These are phyloP conservation scores for Chionographis japonica DNA, from an alignment of 106 monocot genomes.

Conservation along the genomic window DNA sequence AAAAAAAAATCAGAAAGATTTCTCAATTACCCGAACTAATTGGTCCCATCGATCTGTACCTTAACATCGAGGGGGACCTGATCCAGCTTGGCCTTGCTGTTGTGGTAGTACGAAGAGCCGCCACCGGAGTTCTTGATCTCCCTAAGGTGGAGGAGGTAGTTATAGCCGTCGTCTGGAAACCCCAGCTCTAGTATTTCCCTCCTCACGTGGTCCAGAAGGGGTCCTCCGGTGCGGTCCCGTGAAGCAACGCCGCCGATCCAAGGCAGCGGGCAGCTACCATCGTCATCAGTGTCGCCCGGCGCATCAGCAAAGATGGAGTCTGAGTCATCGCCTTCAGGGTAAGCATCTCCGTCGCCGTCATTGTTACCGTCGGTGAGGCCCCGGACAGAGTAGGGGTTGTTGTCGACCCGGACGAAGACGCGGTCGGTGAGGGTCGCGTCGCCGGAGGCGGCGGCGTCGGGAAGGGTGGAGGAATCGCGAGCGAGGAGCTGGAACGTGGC, in stretches of 20 bases:
- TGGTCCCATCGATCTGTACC: constrained; percentile 13
- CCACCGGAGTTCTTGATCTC: constrained; percentile 68
- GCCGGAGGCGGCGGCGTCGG: not conserved
- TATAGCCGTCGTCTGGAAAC: constrained; percentile 90
- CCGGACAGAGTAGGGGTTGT: constrained; percentile 42
- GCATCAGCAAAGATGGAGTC: constrained; percentile 73
- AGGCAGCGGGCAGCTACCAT: not conserved
- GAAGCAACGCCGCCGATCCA: not conserved
- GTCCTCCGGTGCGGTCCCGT: not conserved
- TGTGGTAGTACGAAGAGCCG: constrained; percentile 52
- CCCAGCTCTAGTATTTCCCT: constrained; percentile 83
- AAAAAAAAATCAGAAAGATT: not conserved
- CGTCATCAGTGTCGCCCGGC: constrained; percentile 28
- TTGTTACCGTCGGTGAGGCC: constrained; percentile 23
- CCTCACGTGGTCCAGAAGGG: constrained; percentile 62
- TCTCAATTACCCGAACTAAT: not conserved
- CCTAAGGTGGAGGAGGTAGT: constrained; percentile 80
- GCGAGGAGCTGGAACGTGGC: constrained; percentile 80
- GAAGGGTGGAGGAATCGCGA: constrained; percentile 34
- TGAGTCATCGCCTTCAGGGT: not conserved
- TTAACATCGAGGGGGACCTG: constrained; percentile 65
- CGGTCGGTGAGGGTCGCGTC: constrained; percentile 33
- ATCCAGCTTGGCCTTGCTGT: constrained; percentile 60
- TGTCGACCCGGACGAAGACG: constrained; percentile 89
- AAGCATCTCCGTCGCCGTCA: not conserved